Evolutionary conservation across 108 stramenopile genomes (phyloP).

Genomic region (Fragilaria radians): DNA sequence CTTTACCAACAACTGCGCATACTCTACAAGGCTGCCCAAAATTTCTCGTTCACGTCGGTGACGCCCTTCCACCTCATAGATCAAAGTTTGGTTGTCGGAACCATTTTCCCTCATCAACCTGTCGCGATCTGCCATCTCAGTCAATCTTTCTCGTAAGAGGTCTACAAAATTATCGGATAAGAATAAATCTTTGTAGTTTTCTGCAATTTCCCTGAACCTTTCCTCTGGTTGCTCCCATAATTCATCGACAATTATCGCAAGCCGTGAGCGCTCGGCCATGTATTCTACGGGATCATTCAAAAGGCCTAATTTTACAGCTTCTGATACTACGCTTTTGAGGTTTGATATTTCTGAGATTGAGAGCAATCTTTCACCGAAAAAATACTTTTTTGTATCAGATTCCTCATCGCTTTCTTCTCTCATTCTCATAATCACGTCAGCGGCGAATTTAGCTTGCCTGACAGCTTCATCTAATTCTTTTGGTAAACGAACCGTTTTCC

Average conservation of each 20-base stretch:
- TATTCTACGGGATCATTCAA: conserved; percentile 58
- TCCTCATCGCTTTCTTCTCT: conserved; percentile 26
- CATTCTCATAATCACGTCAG: conserved; percentile 49
- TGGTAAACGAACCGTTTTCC: conserved; percentile 48
- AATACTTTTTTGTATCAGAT: conserved; percentile 27
- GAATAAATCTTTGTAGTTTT: conserved; percentile 76
- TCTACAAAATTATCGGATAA: conserved; percentile 72
- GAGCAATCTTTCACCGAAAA: conserved; percentile 51
- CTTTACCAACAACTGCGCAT: conserved; percentile 67
- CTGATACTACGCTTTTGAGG: conserved; percentile 47
- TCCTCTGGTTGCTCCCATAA: conserved; percentile 75
- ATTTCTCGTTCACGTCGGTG: conserved; percentile 59
- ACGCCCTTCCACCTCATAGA: conserved; percentile 26
- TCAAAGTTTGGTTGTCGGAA: conserved; percentile 1
- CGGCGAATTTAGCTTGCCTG: conserved; percentile 74
- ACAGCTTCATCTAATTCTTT: conserved; percentile 58
- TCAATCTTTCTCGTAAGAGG: conserved; percentile 51
- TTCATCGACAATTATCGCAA: conserved; percentile 75
- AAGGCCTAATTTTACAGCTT: conserved; percentile 63
- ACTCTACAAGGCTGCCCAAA: conserved; percentile 57
- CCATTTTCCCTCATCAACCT: conserved; percentile 14
- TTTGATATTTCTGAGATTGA: conserved; percentile 43
- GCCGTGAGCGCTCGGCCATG: conserved; percentile 47
- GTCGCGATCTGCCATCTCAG: conserved; percentile 64
- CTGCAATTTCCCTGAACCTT: conserved; percentile 61